These are phyloP conservation scores for Magnolia sinica DNA, from an alignment of 164 flowering plant genomes.

Conservation along the genomic window DNA sequence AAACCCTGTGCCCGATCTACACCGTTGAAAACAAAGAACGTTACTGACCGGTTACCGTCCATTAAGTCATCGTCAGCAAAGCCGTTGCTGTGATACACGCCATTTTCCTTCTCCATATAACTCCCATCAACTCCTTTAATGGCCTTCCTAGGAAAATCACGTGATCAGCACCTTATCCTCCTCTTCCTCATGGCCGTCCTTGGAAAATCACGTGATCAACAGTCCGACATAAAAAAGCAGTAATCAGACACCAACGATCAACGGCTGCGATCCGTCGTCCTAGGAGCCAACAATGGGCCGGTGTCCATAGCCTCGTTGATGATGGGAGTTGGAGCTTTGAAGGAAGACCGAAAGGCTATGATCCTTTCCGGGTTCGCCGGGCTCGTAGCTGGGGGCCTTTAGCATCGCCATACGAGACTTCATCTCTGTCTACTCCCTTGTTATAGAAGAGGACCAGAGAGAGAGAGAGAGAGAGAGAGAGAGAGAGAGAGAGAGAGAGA, in stretches of 20 bases:
- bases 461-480: conserved; percentile 18
- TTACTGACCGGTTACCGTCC: no score
- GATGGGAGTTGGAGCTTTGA: conserved; percentile 32
- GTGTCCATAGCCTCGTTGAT: conserved; percentile 30
- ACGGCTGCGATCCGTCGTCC: conserved; percentile 30
- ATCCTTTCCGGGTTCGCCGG: conserved; percentile 27
- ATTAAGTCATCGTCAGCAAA: no score
- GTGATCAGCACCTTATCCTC: no score
- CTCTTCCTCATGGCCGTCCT: conserved; percentile 3
- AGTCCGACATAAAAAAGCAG: no score
- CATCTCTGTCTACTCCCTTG: conserved; percentile 29
- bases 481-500: conserved; percentile 12
- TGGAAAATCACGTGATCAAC: background rate
- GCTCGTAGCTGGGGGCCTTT: conserved; percentile 30
- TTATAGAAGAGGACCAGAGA: conserved; percentile 25
- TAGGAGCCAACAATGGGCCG: conserved; percentile 32
- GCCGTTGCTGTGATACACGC: no score
- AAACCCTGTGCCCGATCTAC: no score
- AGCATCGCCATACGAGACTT: conserved; percentile 33
- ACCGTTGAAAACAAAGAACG: no score
- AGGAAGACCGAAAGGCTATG: conserved; percentile 21
- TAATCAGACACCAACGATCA: conserved; percentile 17
- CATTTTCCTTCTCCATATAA: no score
- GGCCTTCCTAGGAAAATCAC: no score
- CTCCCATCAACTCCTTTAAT: no score